Base-by-base conservation (phyloP, 192 early-diverging fungal species). In the Geranomyces variabilis region DNA sequence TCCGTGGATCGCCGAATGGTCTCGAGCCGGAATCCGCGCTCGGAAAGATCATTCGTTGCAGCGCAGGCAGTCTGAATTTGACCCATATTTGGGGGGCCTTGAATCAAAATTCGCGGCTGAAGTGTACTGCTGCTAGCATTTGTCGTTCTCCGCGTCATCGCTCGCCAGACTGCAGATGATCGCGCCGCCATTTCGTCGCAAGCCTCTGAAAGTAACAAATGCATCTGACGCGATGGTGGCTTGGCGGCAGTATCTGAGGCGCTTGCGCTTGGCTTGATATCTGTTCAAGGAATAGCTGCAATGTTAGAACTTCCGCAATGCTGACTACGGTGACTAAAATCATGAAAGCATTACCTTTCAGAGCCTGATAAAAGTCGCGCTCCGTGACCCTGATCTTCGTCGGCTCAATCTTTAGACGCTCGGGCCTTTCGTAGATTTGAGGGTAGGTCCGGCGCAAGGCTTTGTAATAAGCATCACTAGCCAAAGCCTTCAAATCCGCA, bases 381-480 rank as follows among this genome's bases (percentile, higher is more conserved):
- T 79, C 62, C 7, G 71, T 79, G 8, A 93, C 89, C 10, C 66
- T 60, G 51, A 93, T 83, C 0, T 70, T 51, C 19, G 58, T 68
- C 1, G 79, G 73, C 19, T 88, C 77, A 8, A 92, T 79, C 26
- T 77, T 44, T 45, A 88, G 71, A 60, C 83, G 84, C n/a, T 87
- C 75, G 4, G 73, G 62, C 29, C 77, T 83, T 24, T 80, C 80
- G 70, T 93, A 93, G 31, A 93, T 84, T 60, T 90, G 86, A 44
- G 93, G 93, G 48, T 79, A 88, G 13, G 77, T 83, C 34, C 88
- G 53, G n/a, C 87, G 79, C 22, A 93, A 84, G 1, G 90, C 89
- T 44, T 81, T 68, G n/a, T 90, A 79, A 9, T 85, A 91, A 1
- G 92, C 90, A 58, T 91, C 90, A 0, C 87, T 89, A 76, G 89